A percentile compares a stretch with the other conserved stretches of the same genome.
phyloP scores from a whole-genome alignment of 108 stramenopile genomes.

The Discostella stelligeroides region DNA sequence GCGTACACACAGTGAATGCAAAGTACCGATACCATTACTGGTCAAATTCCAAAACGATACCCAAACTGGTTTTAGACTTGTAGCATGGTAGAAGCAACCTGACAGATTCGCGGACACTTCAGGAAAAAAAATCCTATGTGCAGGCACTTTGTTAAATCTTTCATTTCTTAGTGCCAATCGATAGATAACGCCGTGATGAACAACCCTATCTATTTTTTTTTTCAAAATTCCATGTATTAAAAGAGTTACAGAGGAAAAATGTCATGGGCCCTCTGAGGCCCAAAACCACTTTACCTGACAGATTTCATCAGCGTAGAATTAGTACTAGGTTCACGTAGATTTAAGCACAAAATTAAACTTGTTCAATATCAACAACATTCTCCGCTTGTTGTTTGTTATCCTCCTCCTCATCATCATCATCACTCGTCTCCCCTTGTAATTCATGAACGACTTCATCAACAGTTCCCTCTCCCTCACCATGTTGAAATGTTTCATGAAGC shows the following conservation, averaged over 20 bases:
- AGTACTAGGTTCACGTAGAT: background rate
- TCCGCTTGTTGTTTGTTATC: background rate
- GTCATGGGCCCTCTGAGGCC: background rate
- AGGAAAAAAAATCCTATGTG: too few relatives aligned
- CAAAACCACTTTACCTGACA: background rate
- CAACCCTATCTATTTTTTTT: slow-evolving; percentile 1
- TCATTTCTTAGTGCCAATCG: too few relatives aligned
- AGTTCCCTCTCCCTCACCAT: background rate
- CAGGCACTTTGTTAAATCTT: background rate
- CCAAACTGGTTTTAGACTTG: too few relatives aligned
- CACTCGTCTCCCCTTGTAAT: background rate
- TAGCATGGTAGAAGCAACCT: too few relatives aligned
- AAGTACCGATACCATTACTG: too few relatives aligned
- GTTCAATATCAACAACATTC: background rate
- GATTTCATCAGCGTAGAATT: background rate
- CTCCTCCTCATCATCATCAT: background rate
- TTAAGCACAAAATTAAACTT: background rate
- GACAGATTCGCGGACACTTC: too few relatives aligned
- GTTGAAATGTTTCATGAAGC: too few relatives aligned
- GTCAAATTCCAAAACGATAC: too few relatives aligned
- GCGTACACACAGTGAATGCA: too few relatives aligned
- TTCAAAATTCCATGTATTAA: background rate
- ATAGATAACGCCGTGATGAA: background rate
- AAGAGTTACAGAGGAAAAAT: background rate
- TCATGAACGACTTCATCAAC: too few relatives aligned